phyloP scores from a whole-genome alignment of 331 rosid species.

The Acacia concinna region DNA sequence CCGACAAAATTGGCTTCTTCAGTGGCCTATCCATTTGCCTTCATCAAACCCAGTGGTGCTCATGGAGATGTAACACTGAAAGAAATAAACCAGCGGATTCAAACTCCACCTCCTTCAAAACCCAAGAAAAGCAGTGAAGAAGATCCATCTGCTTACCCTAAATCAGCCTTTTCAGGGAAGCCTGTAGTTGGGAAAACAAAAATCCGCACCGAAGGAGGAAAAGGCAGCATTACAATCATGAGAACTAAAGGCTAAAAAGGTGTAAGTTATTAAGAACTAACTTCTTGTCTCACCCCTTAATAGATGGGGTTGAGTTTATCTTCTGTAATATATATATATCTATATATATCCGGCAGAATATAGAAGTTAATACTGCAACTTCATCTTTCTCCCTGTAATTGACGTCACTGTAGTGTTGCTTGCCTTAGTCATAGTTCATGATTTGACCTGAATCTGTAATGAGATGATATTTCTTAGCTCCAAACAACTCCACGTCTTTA shows the following conservation, averaged over 20 bases:
- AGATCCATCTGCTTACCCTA: conserved; percentile 70
- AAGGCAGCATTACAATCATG: conserved; percentile 98
- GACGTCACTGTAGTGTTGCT: conserved; percentile 30
- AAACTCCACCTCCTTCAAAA: conserved; percentile 76
- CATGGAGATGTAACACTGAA: conserved; percentile 95
- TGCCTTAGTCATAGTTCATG: conserved; percentile 29
- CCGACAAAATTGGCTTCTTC: conserved; percentile 82
- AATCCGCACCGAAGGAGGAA: conserved; percentile 93
- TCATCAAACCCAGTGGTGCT: conserved; percentile 90
- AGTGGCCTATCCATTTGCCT: conserved; percentile 96
- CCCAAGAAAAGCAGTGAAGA: conserved; percentile 51
- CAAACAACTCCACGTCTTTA: conserved; percentile 18
- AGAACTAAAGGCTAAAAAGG: conserved; percentile 80
- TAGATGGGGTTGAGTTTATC: conserved; percentile 45
- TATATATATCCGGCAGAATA: conserved; percentile 44
- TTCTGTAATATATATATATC: conserved; percentile 46
- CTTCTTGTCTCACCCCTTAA: conserved; percentile 39
- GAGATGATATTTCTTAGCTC: conserved; percentile 30
- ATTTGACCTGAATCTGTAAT: conserved; percentile 21
- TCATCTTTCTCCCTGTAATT: not conserved
- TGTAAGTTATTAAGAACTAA: conserved; percentile 31
- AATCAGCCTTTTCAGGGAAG: conserved; percentile 97
- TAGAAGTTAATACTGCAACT: conserved; percentile 35
- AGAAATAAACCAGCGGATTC: conserved; percentile 94
- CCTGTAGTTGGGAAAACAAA: conserved; percentile 95